Evolutionary conservation across 106 monocot species (phyloP).

Genomic region (Allium fistulosum): DNA sequence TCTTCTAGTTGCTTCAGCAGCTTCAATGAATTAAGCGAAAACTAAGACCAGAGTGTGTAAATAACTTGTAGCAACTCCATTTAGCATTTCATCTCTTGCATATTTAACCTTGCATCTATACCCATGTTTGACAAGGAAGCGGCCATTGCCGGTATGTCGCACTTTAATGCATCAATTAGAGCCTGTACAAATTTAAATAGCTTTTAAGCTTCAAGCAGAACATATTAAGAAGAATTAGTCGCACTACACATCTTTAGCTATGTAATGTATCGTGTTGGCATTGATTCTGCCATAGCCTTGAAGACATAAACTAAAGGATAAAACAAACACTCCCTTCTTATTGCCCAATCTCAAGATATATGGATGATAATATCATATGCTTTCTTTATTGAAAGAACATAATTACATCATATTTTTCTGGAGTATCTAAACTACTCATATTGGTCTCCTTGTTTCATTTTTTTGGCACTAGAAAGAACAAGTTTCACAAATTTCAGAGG

Average conservation of each 20-base stretch:
- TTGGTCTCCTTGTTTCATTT: no score
- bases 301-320: neutral
- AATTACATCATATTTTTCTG: no score
- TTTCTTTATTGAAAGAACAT: no score
- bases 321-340: neutral
- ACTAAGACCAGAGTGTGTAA: no score
- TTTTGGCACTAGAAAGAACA: no score
- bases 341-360: neutral
- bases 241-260: neutral
- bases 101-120: slow-evolving; percentile 25
- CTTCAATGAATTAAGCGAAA: no score
- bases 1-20: no score
- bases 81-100: slow-evolving; percentile 18
- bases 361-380: neutral
- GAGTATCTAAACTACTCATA: no score
- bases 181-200: slow-evolving; percentile 17
- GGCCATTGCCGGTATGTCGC: slow-evolving; percentile 37
- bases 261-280: neutral
- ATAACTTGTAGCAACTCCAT: no score
- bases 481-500: no score
- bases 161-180: slow-evolving; percentile 35
- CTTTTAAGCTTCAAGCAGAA: no score
- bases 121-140: slow-evolving; percentile 38
- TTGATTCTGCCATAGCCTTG: no score
- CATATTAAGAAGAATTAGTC: neutral